These are phyloP conservation scores for Fusarium ambrosium DNA, from an alignment of 2,329 filamentous ascomycete genomes.

Conservation along the genomic window DNA sequence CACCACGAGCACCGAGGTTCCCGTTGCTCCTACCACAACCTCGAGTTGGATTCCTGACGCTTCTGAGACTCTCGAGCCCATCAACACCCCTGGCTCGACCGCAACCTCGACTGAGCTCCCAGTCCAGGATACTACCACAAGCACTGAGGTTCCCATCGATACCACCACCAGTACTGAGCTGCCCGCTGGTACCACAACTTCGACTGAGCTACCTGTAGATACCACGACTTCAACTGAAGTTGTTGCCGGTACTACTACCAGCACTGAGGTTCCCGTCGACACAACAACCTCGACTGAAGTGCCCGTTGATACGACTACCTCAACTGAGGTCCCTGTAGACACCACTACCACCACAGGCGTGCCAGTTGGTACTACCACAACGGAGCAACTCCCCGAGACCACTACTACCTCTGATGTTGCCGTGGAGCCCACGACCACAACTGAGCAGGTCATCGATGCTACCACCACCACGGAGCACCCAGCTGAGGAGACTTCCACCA, in stretches of 20 bases:
- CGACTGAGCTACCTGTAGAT: neutral
- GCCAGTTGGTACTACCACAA: neutral
- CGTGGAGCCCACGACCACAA: neutral
- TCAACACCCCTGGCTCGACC: neutral
- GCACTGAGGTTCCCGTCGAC: neutral
- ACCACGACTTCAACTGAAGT: constrained; percentile 5
- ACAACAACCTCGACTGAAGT: neutral
- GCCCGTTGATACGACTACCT: neutral
- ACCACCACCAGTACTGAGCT: neutral
- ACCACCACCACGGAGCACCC: neutral
- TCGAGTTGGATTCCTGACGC: neutral
- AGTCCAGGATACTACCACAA: constrained; percentile 5
- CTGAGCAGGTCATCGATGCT: neutral
- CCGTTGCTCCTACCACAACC: neutral
- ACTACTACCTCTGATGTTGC: constrained; percentile 2
- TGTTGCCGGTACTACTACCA: neutral
- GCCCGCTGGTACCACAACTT: neutral
- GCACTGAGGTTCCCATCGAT: neutral
- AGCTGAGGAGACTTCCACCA: neutral
- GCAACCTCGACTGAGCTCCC: neutral
- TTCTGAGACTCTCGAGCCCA: neutral
- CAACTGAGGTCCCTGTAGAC: neutral
- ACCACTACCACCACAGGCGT: neutral
- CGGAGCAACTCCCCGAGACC: neutral
- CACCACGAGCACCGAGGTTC: neutral